Evolutionary conservation across 169 alveolate genomes (phyloP).

Genomic region (Cryptosporidium muris): DNA sequence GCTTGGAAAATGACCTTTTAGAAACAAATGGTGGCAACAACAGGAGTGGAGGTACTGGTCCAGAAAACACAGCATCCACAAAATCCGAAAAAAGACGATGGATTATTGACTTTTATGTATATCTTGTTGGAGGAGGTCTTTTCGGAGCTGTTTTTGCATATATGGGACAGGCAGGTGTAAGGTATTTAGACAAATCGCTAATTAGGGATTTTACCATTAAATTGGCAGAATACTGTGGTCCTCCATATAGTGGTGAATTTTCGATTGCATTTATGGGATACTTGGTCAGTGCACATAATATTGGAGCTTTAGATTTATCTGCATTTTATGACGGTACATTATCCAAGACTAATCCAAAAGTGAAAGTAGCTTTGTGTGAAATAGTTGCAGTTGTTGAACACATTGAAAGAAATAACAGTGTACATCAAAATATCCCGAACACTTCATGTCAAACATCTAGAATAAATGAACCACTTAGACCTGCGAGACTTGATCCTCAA

Average conservation of each 20-base stretch:
- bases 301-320: constrained; percentile 41
- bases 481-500: constrained; percentile 19
- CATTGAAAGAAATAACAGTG: constrained; percentile 16
- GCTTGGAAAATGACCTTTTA: constrained; percentile 42
- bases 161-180: constrained; percentile 60
- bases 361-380: constrained; percentile 33
- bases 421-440: not conserved
- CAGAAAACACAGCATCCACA: constrained; percentile 6
- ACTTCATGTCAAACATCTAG: not conserved
- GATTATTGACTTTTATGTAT: constrained; percentile 68
- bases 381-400: constrained; percentile 46
- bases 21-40: not conserved
- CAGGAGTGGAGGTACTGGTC: no score
- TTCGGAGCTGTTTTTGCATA: constrained; percentile 50
- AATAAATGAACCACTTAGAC: constrained; percentile 2
- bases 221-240: constrained; percentile 74
- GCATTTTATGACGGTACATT: constrained; percentile 41
- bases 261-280: constrained; percentile 42
- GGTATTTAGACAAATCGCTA: constrained; percentile 73
- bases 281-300: constrained; percentile 32
- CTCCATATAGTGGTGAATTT: constrained; percentile 76
- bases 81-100: constrained; percentile 64
- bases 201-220: constrained; percentile 76
- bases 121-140: constrained; percentile 63
- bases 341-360: constrained; percentile 12